Conservation (phyloP, 805 yeast genomes). For the Yarrowia sp. region DNA sequence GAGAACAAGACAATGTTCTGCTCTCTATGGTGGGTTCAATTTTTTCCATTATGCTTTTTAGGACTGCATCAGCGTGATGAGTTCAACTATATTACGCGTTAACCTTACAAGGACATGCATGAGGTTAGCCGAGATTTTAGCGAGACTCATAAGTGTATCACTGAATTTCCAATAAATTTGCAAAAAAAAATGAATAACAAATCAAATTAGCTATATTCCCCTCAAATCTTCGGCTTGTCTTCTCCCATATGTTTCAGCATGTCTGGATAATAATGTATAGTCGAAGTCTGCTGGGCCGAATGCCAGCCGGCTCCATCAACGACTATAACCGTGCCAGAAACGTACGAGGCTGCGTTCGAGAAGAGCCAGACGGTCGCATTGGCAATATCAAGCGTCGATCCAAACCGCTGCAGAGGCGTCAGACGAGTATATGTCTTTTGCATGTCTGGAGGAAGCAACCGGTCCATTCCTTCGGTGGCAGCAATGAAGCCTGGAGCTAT, state of each 20-base stretch:
- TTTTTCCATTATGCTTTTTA: background rate
- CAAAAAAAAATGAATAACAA: no score
- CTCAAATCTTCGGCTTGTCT: conserved; percentile 5
- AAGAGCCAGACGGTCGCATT: conserved; percentile 79
- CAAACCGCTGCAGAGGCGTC: conserved; percentile 53
- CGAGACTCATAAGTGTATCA: no score
- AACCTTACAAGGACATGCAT: no score
- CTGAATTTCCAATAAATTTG: no score
- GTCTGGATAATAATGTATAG: background rate
- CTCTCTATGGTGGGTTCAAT: no score
- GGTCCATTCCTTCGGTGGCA: conserved; percentile 78
- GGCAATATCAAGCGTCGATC: conserved; percentile 75
- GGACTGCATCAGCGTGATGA: background rate
- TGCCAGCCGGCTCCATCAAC: conserved; percentile 96
- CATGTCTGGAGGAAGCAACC: conserved; percentile 49
- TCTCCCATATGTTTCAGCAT: background rate
- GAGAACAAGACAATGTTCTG: no score
- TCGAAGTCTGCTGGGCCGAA: conserved; percentile 28
- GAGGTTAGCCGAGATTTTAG: no score
- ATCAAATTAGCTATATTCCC: no score
- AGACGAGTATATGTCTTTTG: conserved; percentile 44
- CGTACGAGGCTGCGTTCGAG: conserved; percentile 73
- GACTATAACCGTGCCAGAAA: conserved; percentile 74
- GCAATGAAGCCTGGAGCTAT: conserved; percentile 90
- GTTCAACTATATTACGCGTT: background rate